Percentiles rank a stretch among this genome's conserved stretches.
These are phyloP conservation scores for Syzygium syzygioides DNA, from an alignment of 441 rosid genomes.

Conservation along the genomic window DNA sequence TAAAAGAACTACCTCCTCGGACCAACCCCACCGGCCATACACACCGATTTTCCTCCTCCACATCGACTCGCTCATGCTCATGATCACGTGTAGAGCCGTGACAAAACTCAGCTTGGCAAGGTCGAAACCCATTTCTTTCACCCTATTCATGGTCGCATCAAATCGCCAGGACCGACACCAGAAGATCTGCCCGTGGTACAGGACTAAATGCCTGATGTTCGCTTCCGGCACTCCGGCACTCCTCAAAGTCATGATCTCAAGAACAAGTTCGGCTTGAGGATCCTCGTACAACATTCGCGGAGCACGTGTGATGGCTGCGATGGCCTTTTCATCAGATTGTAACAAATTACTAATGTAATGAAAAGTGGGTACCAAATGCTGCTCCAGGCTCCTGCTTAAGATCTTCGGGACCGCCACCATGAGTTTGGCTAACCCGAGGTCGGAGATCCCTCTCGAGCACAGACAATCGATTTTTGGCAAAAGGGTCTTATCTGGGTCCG, in stretches of 20 bases:
- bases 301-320: constrained; percentile 34
- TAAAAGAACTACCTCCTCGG: constrained; percentile 34
- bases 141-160: constrained; percentile 25
- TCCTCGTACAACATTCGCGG: constrained; percentile 39
- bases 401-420: constrained; percentile 36
- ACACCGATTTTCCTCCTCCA: constrained; percentile 48
- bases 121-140: constrained; percentile 48
- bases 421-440: constrained; percentile 31
- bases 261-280: constrained; percentile 27
- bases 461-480: constrained; percentile 1
- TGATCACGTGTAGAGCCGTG: constrained; percentile 39
- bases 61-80: constrained; percentile 36
- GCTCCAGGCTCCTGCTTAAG: constrained; percentile 38
- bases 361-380: constrained; percentile 41
- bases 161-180: constrained; percentile 25
- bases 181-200: constrained; percentile 32
- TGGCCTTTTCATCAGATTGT: constrained; percentile 29
- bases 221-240: constrained; percentile 33
- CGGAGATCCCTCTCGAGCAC: constrained; percentile 1
- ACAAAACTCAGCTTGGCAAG: constrained; percentile 40
- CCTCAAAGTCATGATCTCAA: constrained; percentile 33
- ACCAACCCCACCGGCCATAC: constrained; percentile 65
- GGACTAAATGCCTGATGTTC: constrained; percentile 29
- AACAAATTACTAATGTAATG: constrained; percentile 41
- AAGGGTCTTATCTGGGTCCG: not conserved